Evolutionary conservation across 345 rosid genomes (phyloP).

Genomic region (Iberis pinnata): DNA sequence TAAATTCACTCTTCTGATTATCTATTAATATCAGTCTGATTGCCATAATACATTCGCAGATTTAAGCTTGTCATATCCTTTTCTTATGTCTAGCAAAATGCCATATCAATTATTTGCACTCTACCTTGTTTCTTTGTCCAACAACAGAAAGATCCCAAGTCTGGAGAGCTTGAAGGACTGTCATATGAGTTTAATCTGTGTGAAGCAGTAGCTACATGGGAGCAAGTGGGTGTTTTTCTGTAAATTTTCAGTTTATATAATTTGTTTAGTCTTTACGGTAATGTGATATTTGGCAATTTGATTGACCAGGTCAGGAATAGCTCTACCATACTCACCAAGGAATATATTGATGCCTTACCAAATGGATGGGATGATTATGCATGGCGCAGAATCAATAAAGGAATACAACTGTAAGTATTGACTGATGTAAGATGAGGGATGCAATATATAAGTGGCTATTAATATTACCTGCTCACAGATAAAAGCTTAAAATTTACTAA

Average conservation of each 20-base stretch:
- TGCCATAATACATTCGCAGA: neutral
- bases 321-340: slow-evolving; percentile 84
- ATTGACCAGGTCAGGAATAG: slow-evolving; percentile 80
- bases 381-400: slow-evolving; percentile 93
- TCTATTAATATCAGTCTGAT: neutral
- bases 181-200: slow-evolving; percentile 75
- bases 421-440: neutral
- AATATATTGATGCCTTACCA: slow-evolving; percentile 82
- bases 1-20: slow-evolving; percentile 24
- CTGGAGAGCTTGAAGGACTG: slow-evolving; percentile 75
- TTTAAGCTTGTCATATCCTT: neutral
- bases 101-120: neutral
- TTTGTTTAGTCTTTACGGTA: slow-evolving; percentile 29
- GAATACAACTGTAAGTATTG: slow-evolving; percentile 66
- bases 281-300: slow-evolving; percentile 42
- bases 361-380: slow-evolving; percentile 98
- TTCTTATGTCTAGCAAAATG: slow-evolving; percentile 6
- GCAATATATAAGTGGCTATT: neutral
- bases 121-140: neutral
- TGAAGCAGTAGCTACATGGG: slow-evolving; percentile 97
- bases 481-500: neutral
- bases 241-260: slow-evolving; percentile 5
- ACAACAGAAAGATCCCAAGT: slow-evolving; percentile 76
- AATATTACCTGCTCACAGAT: neutral
- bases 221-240: slow-evolving; percentile 33